Evolutionary conservation across 345 rosid genomes (phyloP), one percentile per base, ranked within the genome.

Genomic region (Citrus maxima): DNA sequence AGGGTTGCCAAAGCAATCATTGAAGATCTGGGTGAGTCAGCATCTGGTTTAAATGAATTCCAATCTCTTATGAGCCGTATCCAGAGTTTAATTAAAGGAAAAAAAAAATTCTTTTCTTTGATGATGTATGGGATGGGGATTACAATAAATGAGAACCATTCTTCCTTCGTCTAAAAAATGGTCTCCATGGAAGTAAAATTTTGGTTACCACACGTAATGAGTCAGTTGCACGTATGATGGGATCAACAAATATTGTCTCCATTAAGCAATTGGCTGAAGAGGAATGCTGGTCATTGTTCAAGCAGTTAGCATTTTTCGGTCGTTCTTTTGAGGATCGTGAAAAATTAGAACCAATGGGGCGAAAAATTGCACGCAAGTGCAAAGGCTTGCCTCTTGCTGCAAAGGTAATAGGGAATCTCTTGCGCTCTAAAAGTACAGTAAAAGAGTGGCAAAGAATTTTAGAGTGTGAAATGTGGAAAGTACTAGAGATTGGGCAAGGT

Each of bases 211-310:
- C 12, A 10, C 46, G 12, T 9, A 0, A 40, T 2, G 3, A 0
- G 46, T 40, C 12, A 40, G 46, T 40, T 9, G 46, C 46, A 61
- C 8, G 3, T 34, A 4, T 4, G 37, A 34, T 34, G 37, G 37
- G 37, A 25, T 25, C 27, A 25, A 25, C 27, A 25, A 25, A 25
- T 25, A 25, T 25, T 25, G 1, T 25, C 27, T 25, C 27, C 27
- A 25, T 25, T 25, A 25, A 25, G 1, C 27, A 25, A 25, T 25
- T 34, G 37, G 1, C 1, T 21, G 40, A 73, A 0, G 49, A n/a
- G 28, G 75, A 69, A 66, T 75, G 73, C 12, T 81, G 83, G 83
- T 55, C 40, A 32, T 2, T 40, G 46, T 10, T 40, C 0, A 10
- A 40, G 46, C 46, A 0, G 13, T 0, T 40, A 9, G 46, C 74